Evolutionary conservation across 768 basidiomycete species (phyloP).

Genomic region (Tephrocybe sp.): DNA sequence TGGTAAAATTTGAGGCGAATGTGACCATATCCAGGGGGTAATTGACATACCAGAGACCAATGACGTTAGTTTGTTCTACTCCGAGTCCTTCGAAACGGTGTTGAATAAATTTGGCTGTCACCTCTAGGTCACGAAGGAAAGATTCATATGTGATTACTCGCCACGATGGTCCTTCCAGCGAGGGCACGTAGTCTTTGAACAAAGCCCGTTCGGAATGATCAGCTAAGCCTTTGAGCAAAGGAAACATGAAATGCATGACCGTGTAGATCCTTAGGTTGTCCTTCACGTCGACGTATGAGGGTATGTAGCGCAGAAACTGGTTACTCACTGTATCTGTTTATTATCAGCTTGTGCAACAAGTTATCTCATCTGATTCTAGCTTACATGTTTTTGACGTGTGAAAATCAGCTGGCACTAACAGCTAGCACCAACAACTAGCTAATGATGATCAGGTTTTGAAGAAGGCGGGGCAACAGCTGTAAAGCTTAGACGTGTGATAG

Average conservation of each 20-base stretch:
- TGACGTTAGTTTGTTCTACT: constrained; percentile 3
- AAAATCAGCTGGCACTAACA: no score
- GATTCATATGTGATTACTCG: constrained; percentile 1
- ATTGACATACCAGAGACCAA: constrained; percentile 6
- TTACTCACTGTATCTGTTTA: constrained; percentile 25
- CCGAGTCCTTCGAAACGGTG: background rate
- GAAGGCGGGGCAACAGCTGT: no score
- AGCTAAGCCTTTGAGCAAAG: constrained; percentile 1
- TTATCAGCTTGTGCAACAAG: no score
- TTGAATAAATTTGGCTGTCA: background rate
- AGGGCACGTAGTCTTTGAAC: constrained; percentile 7
- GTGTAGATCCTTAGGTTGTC: background rate
- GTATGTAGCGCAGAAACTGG: constrained; percentile 1
- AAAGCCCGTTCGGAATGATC: constrained; percentile 4
- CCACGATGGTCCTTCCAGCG: constrained; percentile 3
- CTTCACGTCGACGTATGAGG: constrained; percentile 1
- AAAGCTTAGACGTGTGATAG: no score
- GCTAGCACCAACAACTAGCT: no score
- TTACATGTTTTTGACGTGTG: no score
- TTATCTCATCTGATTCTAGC: no score
- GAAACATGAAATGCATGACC: constrained; percentile 8
- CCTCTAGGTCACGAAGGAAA: constrained; percentile 1
- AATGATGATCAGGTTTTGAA: no score
- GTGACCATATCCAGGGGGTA: background rate
- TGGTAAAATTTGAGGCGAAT: background rate